A percentile compares a stretch with the other conserved stretches of the same genome.
phyloP scores from a whole-genome alignment of 2,329 filamentous ascomycete species.

The Diaporthe aspalathi region DNA sequence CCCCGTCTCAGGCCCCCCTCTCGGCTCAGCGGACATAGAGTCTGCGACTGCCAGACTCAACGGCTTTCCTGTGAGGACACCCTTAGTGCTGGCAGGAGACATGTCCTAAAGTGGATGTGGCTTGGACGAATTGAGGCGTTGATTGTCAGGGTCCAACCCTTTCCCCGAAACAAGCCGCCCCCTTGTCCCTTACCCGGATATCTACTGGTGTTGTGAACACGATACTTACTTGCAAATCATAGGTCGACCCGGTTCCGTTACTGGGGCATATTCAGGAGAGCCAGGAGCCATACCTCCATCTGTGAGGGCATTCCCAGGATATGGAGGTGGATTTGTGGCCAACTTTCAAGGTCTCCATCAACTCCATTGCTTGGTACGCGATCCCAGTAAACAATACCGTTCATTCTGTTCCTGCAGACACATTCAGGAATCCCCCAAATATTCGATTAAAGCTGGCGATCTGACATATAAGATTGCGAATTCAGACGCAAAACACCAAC shows the following conservation, averaged over 20 bases:
- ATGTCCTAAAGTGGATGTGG: conserved; percentile 65
- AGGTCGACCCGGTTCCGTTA: conserved; percentile 23
- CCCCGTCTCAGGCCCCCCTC: conserved; percentile 47
- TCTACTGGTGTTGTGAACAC: too few species aligned
- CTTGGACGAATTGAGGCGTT: conserved; percentile 57
- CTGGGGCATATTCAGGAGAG: conserved; percentile 36
- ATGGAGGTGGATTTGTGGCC: conserved; percentile 63
- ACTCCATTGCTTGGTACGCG: conserved; percentile 60
- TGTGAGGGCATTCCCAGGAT: conserved; percentile 61
- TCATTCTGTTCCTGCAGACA: too few species aligned
- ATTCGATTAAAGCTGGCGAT: not conserved
- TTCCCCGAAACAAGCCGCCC: too few species aligned
- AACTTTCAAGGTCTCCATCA: conserved; percentile 61
- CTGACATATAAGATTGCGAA: not conserved
- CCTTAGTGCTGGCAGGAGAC: conserved; percentile 59
- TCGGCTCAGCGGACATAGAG: conserved; percentile 48
- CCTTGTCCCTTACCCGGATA: not conserved
- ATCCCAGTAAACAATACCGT: not conserved
- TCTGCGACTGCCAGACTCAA: conserved; percentile 60
- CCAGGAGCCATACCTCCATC: conserved; percentile 58
- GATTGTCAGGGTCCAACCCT: conserved; percentile 47
- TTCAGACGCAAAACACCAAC: too few species aligned
- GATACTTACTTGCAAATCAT: not conserved
- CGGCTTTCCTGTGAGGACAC: conserved; percentile 63
- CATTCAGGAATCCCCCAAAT: too few species aligned